Percentiles rank a stretch among this genome's conserved stretches.
These are phyloP conservation scores for Lachnum nothofagi DNA, from an alignment of 2,329 filamentous ascomycete species.

Conservation along the genomic window DNA sequence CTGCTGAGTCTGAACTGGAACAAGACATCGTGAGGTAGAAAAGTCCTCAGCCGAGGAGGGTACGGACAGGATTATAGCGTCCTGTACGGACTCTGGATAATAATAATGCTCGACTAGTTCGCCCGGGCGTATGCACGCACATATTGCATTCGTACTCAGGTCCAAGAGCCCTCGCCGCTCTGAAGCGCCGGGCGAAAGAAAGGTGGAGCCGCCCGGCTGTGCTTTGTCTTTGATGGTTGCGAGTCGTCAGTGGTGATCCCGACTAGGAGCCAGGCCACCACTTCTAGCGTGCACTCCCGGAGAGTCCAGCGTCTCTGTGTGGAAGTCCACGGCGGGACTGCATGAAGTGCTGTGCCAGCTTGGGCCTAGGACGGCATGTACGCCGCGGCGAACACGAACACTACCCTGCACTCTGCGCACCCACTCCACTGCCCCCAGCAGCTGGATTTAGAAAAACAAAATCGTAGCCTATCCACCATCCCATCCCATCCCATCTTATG, in stretches of 20 bases:
- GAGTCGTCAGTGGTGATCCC: no score
- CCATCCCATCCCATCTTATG: slow-evolving; percentile 25
- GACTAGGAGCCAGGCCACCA: not conserved
- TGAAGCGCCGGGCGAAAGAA: not conserved
- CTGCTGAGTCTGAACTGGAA: no score
- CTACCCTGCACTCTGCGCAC: no score
- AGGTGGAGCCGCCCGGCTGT: no score
- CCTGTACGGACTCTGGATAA: no score
- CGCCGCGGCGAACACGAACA: slow-evolving; percentile 24
- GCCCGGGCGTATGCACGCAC: slow-evolving; percentile 29
- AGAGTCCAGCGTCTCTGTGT: slow-evolving; percentile 1
- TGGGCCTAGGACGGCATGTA: not conserved
- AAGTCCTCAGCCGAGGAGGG: not conserved
- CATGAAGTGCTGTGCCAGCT: not conserved
- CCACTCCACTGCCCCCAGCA: slow-evolving; percentile 1
- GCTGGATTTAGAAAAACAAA: slow-evolving; percentile 15
- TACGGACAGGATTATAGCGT: no score
- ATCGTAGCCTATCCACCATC: slow-evolving; percentile 12
- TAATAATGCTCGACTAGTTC: slow-evolving; percentile 16
- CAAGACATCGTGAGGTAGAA: no score
- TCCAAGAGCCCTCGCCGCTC: slow-evolving; percentile 7
- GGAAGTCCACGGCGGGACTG: no score
- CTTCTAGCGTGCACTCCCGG: slow-evolving; percentile 1
- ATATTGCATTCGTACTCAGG: slow-evolving; percentile 11
- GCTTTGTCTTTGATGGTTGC: no score